Base-by-base conservation (phyloP, 192 early-diverging fungal species). In the Gamsiella multidivaricata region DNA sequence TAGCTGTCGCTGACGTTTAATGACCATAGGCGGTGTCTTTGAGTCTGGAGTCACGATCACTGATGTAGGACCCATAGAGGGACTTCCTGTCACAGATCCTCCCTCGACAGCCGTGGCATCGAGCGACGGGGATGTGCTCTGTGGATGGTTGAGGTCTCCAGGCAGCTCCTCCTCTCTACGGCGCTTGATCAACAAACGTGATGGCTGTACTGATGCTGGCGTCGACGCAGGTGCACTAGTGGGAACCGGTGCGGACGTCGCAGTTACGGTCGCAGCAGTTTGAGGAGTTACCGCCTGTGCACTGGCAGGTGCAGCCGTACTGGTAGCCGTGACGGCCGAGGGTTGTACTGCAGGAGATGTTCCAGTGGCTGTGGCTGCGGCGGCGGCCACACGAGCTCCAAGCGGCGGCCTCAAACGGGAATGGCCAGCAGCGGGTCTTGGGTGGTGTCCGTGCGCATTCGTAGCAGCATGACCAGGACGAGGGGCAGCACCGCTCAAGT, bases 1-100 rank as follows among this genome's bases (percentile, higher is more conserved):
- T 17, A 61, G 55, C 46, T 61, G 54, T 41, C 63, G 49, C 37
- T 71, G 56, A 33, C 80, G 72, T 61, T 81, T 71, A 45, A 81
- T 69, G 61, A 69, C 25, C 70, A 47, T 66, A 26, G 67, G 54
- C 57, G 49, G 50, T 29, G 67, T 47, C 50, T 58, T 79, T 60
- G 69, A 62, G 54, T 65, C 79, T 29, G 53, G 49, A 20, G 33
- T 37, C 26, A 61, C 12, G 31, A 31, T 36, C 23, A 51, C 49
- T 46, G 62, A 15, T 51, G 50, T 62, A 29, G 76, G 26, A 66
- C 73, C 54, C 45, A 59, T 29, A 33, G 68, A 18, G n/a, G 60
- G 49, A 49, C 70, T 65, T 14, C 58, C 50, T 7, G 70, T 39
- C 41, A 50, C 69, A 26, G 67, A 57, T 66, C 68, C 61, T 49